Conservation (phyloP, 1,139 yeast species). For the Hyphopichia buzzinii region DNA sequence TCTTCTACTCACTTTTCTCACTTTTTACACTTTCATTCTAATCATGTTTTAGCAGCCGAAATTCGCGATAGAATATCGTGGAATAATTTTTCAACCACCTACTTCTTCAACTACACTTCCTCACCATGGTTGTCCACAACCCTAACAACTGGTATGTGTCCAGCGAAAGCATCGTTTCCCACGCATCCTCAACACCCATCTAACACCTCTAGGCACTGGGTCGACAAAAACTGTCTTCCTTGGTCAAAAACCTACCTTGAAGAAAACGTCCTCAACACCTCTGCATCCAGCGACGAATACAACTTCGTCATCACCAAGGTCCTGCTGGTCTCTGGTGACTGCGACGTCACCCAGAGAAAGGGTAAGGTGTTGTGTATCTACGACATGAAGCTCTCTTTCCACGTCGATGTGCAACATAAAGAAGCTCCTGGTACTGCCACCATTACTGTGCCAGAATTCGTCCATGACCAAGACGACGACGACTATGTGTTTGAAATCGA, state of each 20-base stretch:
- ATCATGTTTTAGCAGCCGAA: slow-evolving; percentile 1
- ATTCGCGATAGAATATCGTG: slow-evolving; percentile 3
- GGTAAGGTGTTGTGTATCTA: slow-evolving; percentile 75
- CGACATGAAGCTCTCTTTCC: slow-evolving; percentile 56
- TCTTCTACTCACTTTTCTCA: too few relatives aligned
- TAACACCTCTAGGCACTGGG: slow-evolving; percentile 69
- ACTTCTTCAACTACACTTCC: slow-evolving; percentile 4
- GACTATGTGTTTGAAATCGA: slow-evolving; percentile 58
- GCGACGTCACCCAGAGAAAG: slow-evolving; percentile 79
- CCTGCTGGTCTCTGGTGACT: slow-evolving; percentile 61
- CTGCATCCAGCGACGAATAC: slow-evolving; percentile 32
- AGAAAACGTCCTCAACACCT: slow-evolving; percentile 37
- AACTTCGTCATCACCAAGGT: slow-evolving; percentile 37
- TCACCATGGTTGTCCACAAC: slow-evolving; percentile 68
- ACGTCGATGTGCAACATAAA: slow-evolving; percentile 25
- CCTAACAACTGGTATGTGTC: slow-evolving; percentile 74
- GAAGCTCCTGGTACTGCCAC: slow-evolving; percentile 33
- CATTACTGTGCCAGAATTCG: slow-evolving; percentile 59
- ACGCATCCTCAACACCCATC: background rate
- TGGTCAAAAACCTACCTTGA: slow-evolving; percentile 67
- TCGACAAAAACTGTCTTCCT: slow-evolving; percentile 73
- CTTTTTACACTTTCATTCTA: too few relatives aligned
- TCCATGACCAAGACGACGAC: slow-evolving; percentile 68
- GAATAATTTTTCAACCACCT: slow-evolving; percentile 1
- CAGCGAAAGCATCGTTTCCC: too few relatives aligned